Percentiles rank a stretch among this genome's conserved stretches.
Evolutionary conservation across 169 alveolate species (phyloP).

Genomic region (Plasmodium malariae): DNA sequence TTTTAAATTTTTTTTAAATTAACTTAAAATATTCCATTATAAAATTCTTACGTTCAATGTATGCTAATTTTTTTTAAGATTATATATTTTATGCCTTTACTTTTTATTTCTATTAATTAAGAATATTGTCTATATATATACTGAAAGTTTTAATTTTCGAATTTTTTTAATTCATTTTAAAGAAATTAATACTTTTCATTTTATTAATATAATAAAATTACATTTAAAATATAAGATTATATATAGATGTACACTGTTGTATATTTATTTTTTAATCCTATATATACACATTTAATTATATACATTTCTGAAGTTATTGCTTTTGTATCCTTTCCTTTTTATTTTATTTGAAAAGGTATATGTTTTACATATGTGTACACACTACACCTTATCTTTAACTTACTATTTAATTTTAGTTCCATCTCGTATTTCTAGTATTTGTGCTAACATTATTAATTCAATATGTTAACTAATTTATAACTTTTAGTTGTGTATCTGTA

Average conservation of each 20-base stretch:
- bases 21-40: neutral
- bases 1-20: neutral
- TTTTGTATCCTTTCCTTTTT: neutral
- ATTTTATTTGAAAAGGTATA: neutral
- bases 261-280: neutral
- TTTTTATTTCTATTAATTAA: constrained; percentile 24
- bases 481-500: constrained; percentile 6
- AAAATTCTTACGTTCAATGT: constrained; percentile 14
- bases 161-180: constrained; percentile 9
- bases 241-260: neutral
- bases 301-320: neutral
- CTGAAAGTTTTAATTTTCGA: constrained; percentile 7
- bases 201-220: neutral
- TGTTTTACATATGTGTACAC: neutral
- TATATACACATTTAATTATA: neutral
- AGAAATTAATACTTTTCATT: constrained; percentile 3
- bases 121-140: constrained; percentile 29
- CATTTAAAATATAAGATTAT: neutral
- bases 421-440: neutral
- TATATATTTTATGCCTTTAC: constrained; percentile 5
- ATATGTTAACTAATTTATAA: constrained; percentile 23
- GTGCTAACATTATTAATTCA: constrained; percentile 10
- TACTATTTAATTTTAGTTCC: neutral
- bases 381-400: neutral
- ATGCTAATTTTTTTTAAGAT: constrained; percentile 1